A percentile compares a stretch with the other conserved stretches of the same genome.
phyloP scores from a whole-genome alignment of 257 asterid genomes.

The Cruciata laevipes region DNA sequence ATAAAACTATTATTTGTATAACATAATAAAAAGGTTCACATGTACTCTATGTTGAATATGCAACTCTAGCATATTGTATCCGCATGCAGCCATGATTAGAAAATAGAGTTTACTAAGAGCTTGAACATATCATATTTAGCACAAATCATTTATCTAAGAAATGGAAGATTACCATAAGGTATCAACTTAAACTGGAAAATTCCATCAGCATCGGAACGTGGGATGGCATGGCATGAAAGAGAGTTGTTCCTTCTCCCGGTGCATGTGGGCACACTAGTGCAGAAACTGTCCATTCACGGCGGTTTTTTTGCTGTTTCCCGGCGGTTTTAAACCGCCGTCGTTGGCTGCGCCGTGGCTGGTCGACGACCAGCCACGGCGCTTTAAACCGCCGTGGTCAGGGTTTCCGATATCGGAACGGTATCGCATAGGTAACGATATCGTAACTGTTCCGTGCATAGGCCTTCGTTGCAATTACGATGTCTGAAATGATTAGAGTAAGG shows the following conservation, averaged over 20 bases:
- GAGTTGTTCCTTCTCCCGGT: slow-evolving; percentile 75
- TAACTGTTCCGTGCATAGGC: too few species aligned
- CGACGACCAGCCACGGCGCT: too few species aligned
- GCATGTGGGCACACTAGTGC: slow-evolving; percentile 89
- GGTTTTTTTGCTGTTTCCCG: too few species aligned
- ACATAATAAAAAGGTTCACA: neutral
- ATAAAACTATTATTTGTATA: neutral
- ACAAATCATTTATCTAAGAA: neutral
- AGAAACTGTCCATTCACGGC: too few species aligned
- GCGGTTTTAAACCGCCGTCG: too few species aligned
- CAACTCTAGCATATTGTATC: neutral
- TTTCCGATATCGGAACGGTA: too few species aligned
- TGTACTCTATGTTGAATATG: neutral
- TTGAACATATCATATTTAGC: neutral
- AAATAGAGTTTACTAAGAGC: neutral
- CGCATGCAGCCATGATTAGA: neutral
- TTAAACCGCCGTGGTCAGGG: too few species aligned
- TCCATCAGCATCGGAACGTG: slow-evolving; percentile 93
- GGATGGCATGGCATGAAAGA: slow-evolving; percentile 79
- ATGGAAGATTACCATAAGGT: slow-evolving; percentile 69
- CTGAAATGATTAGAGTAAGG: too few species aligned
- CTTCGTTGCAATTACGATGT: too few species aligned
- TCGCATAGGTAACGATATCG: too few species aligned
- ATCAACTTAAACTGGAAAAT: slow-evolving; percentile 63
- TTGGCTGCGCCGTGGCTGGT: too few species aligned